These are phyloP conservation scores for Uronychia setigera DNA, from an alignment of 73 alveolate species.

Conservation along the genomic window DNA sequence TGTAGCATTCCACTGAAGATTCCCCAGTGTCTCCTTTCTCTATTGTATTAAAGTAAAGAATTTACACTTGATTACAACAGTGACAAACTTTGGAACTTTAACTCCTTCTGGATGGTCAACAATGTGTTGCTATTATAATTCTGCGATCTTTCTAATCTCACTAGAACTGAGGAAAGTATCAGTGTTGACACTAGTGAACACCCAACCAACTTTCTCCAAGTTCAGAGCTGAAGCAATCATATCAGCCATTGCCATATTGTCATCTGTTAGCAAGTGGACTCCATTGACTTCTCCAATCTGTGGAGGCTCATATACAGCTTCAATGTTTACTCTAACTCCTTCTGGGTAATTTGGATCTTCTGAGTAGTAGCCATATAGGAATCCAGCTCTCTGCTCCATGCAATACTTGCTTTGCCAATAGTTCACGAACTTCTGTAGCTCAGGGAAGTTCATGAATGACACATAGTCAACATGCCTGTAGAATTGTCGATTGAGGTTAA, in stretches of 20 bases:
- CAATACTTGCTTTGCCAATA: constrained; percentile 89
- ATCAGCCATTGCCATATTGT: constrained; percentile 74
- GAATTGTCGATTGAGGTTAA: constrained; percentile 90
- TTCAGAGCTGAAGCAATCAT: constrained; percentile 89
- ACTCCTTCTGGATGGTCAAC: constrained; percentile 96
- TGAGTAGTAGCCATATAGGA: constrained; percentile 98
- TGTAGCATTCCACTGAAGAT: constrained; percentile 94
- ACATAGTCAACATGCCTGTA: constrained; percentile 99
- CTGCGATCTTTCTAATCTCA: constrained; percentile 96
- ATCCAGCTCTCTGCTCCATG: constrained; percentile 95
- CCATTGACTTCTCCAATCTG: constrained; percentile 94
- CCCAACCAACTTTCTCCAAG: constrained; percentile 98
- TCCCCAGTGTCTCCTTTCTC: constrained; percentile 86
- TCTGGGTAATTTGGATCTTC: constrained; percentile 97
- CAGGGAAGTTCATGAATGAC: constrained; percentile 93
- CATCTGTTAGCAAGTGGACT: constrained; percentile 85
- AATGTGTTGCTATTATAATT: constrained; percentile 85
- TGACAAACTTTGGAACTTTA: constrained; percentile 88
- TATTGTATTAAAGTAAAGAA: constrained; percentile 18
- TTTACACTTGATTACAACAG: constrained; percentile 74
- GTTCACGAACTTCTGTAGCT: constrained; percentile 88
- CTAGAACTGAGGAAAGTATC: constrained; percentile 93
- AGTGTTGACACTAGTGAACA: constrained; percentile 95
- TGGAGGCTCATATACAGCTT: constrained; percentile 98
- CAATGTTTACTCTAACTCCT: constrained; percentile 98